Evolutionary conservation across 495 filamentous ascomycete genomes (phyloP).

Genomic region (Cercophora sp.): DNA sequence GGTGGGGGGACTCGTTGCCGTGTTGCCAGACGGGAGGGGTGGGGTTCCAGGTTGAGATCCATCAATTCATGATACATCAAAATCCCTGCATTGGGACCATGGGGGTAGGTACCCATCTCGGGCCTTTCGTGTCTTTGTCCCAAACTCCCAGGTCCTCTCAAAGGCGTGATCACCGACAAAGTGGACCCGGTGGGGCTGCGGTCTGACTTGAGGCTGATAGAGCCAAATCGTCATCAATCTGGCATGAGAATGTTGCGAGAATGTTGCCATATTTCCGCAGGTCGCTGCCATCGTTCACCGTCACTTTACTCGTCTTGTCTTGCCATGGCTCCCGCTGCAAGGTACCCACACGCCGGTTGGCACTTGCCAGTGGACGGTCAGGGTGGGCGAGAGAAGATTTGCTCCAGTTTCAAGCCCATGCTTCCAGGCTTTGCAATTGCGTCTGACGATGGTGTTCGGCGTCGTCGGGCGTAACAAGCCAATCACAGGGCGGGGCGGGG

Average conservation of each 20-base stretch:
- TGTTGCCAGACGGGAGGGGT: slow-evolving; percentile 5
- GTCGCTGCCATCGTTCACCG: slow-evolving; percentile 10
- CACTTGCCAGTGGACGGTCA: not conserved
- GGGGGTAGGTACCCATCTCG: not conserved
- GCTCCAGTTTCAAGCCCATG: not conserved
- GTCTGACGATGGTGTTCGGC: slow-evolving; percentile 10
- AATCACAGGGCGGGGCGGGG: slow-evolving; percentile 8
- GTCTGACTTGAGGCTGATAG: slow-evolving; percentile 11
- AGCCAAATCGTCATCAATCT: slow-evolving; percentile 18
- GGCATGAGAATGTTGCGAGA: slow-evolving; percentile 29
- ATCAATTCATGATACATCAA: no score
- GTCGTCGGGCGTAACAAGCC: not conserved
- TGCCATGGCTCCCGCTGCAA: not conserved
- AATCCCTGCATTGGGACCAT: no score
- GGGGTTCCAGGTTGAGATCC: slow-evolving; percentile 1
- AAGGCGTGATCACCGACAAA: slow-evolving; percentile 14
- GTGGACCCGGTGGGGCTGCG: not conserved
- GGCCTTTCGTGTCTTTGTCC: not conserved
- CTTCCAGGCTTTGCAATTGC: not conserved
- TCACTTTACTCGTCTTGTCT: not conserved
- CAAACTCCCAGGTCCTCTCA: not conserved
- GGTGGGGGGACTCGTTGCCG: slow-evolving; percentile 14
- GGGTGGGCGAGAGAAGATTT: not conserved
- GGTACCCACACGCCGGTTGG: no score
- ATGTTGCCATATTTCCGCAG: slow-evolving; percentile 30